Evolutionary conservation across 768 basidiomycete species (phyloP), one percentile per base, ranked within the genome.

Genomic region (Pisolithus tinctorius): DNA sequence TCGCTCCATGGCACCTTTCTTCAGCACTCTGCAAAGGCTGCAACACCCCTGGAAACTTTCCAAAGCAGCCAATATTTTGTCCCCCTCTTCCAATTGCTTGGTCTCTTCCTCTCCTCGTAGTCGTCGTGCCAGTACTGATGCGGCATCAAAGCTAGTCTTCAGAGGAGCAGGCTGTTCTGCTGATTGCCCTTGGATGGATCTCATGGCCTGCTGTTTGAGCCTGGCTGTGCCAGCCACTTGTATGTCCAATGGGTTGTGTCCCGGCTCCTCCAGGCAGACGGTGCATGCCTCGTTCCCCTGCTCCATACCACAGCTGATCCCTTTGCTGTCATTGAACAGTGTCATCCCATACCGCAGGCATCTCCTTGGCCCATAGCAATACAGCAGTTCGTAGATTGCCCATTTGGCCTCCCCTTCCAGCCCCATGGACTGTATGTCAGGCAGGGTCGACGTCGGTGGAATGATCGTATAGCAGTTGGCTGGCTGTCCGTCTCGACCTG

Each of bases 401-500:
- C 23, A 25, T 36, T 30, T 40, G 9, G 25, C 38, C n/a, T 43
- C 29, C 4, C 14, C 11, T 4, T 39, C 39, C 14, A 44, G 9
- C 30, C n/a, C 17, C 13, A 16, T 4, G 9, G n/a, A 4, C 9
- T 27, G 26, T 11, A 31, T 30, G 27, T 30, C 37, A 6, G 11
- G 40, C 14, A 14, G 8, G 17, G 14, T 2, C 16, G 11, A 30
- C 7, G 8, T 4, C 1, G 17, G 25, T 14, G 3, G 30, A 17
- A 13, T 42, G 4, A 45, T 20, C 5, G 48, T 38, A 17, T 48
- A 48, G 17, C 47, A 48, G 6, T 16, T 30, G 1, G 47, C 47
- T 1, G 17, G 29, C 8, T 23, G 29, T 23, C 50, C 55, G 47
- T 63, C 62, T 0, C 60, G 20, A 0, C 63, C 63, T 3, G 48